phyloP scores from a whole-genome alignment of 225 moss, liverwort and hornwort genomes.

The Physcomitrellopsis africana region DNA sequence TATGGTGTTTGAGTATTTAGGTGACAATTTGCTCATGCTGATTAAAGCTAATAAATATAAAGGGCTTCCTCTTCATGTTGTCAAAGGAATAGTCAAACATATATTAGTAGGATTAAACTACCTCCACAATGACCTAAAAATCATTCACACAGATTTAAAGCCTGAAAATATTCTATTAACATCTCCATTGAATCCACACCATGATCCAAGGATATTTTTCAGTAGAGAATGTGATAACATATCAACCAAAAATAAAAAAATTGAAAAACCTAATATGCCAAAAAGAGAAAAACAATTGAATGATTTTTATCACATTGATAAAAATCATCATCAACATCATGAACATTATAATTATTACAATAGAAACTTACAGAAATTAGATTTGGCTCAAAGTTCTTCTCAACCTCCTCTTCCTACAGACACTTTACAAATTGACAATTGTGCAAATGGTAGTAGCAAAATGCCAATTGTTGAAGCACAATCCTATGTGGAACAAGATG shows the following conservation, averaged over 20 bases:
- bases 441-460: neutral
- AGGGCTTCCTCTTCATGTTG: slow-evolving; percentile 65
- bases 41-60: slow-evolving; percentile 72
- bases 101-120: slow-evolving; percentile 76
- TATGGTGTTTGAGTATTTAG: slow-evolving; percentile 89
- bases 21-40: slow-evolving; percentile 79
- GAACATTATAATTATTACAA: neutral
- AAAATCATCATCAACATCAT: neutral
- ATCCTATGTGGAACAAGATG: slow-evolving; percentile 14
- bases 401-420: slow-evolving; percentile 11
- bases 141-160: slow-evolving; percentile 82
- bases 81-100: slow-evolving; percentile 58
- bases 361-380: too few relatives aligned
- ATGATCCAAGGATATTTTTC: slow-evolving; percentile 26
- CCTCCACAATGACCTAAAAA: slow-evolving; percentile 72
- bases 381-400: neutral
- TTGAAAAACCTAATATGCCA: too few relatives aligned
- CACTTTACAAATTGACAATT: neutral
- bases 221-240: neutral
- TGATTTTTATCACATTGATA: neutral
- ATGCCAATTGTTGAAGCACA: slow-evolving; percentile 24
- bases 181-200: slow-evolving; percentile 45
- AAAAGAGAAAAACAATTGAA: too few relatives aligned
- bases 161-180: slow-evolving; percentile 74
- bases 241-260: too few relatives aligned